phyloP scores from a whole-genome alignment of 169 alveolate species.

The Cryptosporidium andersoni region DNA sequence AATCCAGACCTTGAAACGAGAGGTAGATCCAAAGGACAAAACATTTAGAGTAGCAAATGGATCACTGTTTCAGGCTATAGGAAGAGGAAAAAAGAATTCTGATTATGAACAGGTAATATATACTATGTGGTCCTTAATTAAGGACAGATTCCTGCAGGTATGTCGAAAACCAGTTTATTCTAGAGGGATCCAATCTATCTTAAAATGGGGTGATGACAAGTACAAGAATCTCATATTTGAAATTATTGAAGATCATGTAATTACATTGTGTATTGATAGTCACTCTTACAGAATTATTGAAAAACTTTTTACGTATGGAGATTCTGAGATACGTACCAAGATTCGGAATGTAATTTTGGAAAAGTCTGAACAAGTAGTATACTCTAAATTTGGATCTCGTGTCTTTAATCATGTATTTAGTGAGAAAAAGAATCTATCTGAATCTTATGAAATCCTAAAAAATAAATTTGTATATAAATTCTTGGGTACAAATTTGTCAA shows the following conservation, averaged over 20 bases:
- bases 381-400: slow-evolving; percentile 39
- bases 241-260: slow-evolving; percentile 31
- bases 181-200: slow-evolving; percentile 57
- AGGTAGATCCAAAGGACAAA: slow-evolving; percentile 17
- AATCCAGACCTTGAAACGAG: neutral
- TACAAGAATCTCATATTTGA: slow-evolving; percentile 44
- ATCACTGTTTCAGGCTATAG: slow-evolving; percentile 8
- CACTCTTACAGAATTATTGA: slow-evolving; percentile 56
- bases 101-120: slow-evolving; percentile 2
- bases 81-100: slow-evolving; percentile 16
- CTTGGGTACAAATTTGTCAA: slow-evolving; percentile 30
- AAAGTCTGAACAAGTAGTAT: slow-evolving; percentile 59
- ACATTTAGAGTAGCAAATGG: slow-evolving; percentile 28
- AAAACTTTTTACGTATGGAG: slow-evolving; percentile 53
- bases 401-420: slow-evolving; percentile 60
- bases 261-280: slow-evolving; percentile 46
- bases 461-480: slow-evolving; percentile 25
- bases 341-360: slow-evolving; percentile 17
- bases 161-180: slow-evolving; percentile 68
- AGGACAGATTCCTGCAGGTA: slow-evolving; percentile 46
- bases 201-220: slow-evolving; percentile 49
- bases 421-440: slow-evolving; percentile 56
- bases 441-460: slow-evolving; percentile 40
- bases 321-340: slow-evolving; percentile 27
- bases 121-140: slow-evolving; percentile 45